Evolutionary conservation across 768 basidiomycete species (phyloP).

Genomic region (Boletus tylopilopsis): DNA sequence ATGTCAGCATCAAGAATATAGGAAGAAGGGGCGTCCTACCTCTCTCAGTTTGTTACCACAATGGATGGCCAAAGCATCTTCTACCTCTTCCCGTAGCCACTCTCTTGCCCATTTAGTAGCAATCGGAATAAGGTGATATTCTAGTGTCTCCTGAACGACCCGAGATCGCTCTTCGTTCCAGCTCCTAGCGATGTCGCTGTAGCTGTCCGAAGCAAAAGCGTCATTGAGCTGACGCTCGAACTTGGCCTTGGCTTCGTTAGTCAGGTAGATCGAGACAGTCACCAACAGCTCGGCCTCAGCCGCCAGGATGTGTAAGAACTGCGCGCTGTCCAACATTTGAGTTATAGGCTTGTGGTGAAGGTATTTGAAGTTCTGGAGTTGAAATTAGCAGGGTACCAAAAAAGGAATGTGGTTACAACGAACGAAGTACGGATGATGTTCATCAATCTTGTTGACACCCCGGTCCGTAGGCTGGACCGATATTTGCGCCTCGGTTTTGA

Average conservation of each 20-base stretch:
- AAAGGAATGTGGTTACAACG: slow-evolving; percentile 24
- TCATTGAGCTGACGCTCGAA: slow-evolving; percentile 76
- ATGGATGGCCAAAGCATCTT: slow-evolving; percentile 70
- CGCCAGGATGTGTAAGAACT: slow-evolving; percentile 86
- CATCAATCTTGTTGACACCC: slow-evolving; percentile 73
- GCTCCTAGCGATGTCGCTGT: slow-evolving; percentile 77
- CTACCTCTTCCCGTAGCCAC: slow-evolving; percentile 84
- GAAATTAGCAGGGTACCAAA: slow-evolving; percentile 3
- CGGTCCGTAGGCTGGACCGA: slow-evolving; percentile 85
- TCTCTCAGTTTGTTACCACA: slow-evolving; percentile 67
- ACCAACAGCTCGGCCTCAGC: slow-evolving; percentile 91
- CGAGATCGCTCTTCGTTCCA: slow-evolving; percentile 88
- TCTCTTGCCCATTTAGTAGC: slow-evolving; percentile 89
- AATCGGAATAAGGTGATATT: slow-evolving; percentile 78
- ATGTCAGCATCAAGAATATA: slow-evolving; percentile 11
- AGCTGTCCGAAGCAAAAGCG: slow-evolving; percentile 81
- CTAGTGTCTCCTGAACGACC: slow-evolving; percentile 74
- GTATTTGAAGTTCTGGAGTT: slow-evolving; percentile 88
- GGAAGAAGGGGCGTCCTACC: slow-evolving; percentile 42
- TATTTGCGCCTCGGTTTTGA: slow-evolving; percentile 70
- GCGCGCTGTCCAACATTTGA: slow-evolving; percentile 65
- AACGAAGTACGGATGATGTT: slow-evolving; percentile 70
- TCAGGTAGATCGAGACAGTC: slow-evolving; percentile 66
- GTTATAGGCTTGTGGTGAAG: slow-evolving; percentile 71
- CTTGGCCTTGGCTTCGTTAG: slow-evolving; percentile 53